Percentiles rank a stretch among this genome's conserved stretches.
Evolutionary conservation across 176 grass and related monocot species (phyloP).

Genomic region (Lolium perenne): DNA sequence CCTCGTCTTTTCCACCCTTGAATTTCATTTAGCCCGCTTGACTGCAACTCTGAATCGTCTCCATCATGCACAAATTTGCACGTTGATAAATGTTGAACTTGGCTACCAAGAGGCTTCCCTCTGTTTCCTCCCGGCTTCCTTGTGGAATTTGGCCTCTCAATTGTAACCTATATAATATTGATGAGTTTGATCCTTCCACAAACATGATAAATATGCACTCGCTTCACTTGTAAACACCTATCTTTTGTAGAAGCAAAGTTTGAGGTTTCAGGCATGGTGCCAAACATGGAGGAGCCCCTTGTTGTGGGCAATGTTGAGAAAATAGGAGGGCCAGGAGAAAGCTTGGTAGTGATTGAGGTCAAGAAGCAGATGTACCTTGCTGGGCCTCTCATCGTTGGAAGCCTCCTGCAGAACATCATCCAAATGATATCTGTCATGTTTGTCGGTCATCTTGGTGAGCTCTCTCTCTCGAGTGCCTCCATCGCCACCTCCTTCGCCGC

Average conservation of each 20-base stretch:
- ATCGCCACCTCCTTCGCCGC: slow-evolving; percentile 56
- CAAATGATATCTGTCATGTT: slow-evolving; percentile 65
- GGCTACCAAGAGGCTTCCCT: slow-evolving; percentile 31
- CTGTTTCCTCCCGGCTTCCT: slow-evolving; percentile 35
- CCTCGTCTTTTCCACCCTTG: background rate
- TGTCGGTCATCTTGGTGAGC: slow-evolving; percentile 57
- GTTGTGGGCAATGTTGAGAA: slow-evolving; percentile 37
- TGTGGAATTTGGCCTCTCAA: background rate
- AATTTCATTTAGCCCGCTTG: background rate
- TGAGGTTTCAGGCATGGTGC: background rate
- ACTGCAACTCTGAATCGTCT: slow-evolving; percentile 15
- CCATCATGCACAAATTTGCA: background rate
- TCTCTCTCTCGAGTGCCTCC: slow-evolving; percentile 58
- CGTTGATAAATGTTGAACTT: slow-evolving; percentile 43
- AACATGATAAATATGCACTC: background rate
- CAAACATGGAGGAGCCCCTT: slow-evolving; percentile 49
- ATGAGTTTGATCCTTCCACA: background rate
- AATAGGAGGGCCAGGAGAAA: slow-evolving; percentile 1
- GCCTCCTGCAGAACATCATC: slow-evolving; percentile 55
- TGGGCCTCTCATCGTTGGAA: slow-evolving; percentile 44
- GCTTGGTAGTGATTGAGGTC: slow-evolving; percentile 33
- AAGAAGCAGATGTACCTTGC: slow-evolving; percentile 57
- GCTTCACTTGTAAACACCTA: background rate
- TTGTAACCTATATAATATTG: slow-evolving; percentile 10
- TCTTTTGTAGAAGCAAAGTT: slow-evolving; percentile 8